These are phyloP conservation scores for Earliella scabrosa DNA, from an alignment of 1,284 basidiomycete genomes.

Conservation along the genomic window DNA sequence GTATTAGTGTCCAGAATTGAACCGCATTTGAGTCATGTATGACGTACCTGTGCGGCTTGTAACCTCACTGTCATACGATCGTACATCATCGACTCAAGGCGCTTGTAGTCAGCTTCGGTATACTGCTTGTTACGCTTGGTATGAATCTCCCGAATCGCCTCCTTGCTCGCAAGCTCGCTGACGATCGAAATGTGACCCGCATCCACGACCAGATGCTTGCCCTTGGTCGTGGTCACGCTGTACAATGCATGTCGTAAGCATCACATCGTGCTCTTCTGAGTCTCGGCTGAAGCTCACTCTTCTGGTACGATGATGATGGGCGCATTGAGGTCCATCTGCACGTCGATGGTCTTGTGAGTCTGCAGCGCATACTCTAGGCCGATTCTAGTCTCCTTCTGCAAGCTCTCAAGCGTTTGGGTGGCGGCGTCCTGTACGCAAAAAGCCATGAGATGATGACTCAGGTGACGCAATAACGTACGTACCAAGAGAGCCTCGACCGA, in stretches of 20 bases:
- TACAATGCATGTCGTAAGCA: slow-evolving; percentile 3
- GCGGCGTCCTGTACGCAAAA: slow-evolving; percentile 75
- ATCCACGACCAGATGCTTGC: slow-evolving; percentile 92
- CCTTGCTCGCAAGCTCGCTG: slow-evolving; percentile 89
- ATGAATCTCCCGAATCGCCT: slow-evolving; percentile 80
- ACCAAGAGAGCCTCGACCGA: slow-evolving; percentile 91
- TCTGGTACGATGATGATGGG: slow-evolving; percentile 98
- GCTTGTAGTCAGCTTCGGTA: slow-evolving; percentile 86
- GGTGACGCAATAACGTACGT: slow-evolving; percentile 30
- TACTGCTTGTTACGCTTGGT: slow-evolving; percentile 89
- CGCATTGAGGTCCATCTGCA: slow-evolving; percentile 96
- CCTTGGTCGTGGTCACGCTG: slow-evolving; percentile 77
- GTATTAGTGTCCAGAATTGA: neutral
- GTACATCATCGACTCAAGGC: slow-evolving; percentile 95
- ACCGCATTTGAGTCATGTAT: too few species aligned
- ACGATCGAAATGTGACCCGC: slow-evolving; percentile 96
- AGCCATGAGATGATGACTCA: slow-evolving; percentile 14
- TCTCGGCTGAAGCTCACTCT: slow-evolving; percentile 55
- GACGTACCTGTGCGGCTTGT: slow-evolving; percentile 83
- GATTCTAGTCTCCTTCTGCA: slow-evolving; percentile 94
- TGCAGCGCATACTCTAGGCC: slow-evolving; percentile 94
- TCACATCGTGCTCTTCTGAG: neutral
- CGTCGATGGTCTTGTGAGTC: slow-evolving; percentile 94
- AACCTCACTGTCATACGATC: slow-evolving; percentile 89
- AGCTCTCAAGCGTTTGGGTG: slow-evolving; percentile 92